phyloP scores from a whole-genome alignment of 257 asterid genomes.

The Solanum sejunctum region DNA sequence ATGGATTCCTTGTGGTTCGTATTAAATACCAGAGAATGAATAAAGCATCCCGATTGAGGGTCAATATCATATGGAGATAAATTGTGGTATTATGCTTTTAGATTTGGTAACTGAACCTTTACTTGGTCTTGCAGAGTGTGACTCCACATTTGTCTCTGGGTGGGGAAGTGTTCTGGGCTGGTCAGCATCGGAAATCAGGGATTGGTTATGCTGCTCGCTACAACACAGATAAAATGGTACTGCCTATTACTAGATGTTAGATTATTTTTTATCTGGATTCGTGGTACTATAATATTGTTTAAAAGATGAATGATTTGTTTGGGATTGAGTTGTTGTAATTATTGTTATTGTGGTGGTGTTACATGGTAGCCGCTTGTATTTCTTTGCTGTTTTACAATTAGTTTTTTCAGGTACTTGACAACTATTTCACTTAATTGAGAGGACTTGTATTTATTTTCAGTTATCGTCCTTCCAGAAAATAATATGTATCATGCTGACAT shows the following conservation, averaged over 20 bases:
- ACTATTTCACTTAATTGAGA: not conserved
- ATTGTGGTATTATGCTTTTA: not conserved
- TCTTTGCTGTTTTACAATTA: not conserved
- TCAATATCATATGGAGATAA: not conserved
- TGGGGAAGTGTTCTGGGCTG: constrained; percentile 96
- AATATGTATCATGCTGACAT: not conserved
- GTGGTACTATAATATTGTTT: not conserved
- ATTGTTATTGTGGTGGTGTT: not conserved
- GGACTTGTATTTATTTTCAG: not conserved
- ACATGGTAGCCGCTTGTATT: not conserved
- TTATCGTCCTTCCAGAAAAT: not conserved
- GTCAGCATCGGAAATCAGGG: constrained; percentile 91
- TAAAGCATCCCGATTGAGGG: not conserved
- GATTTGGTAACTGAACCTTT: not conserved
- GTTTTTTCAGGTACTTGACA: not conserved
- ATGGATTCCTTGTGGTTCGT: not conserved
- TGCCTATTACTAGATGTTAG: not conserved
- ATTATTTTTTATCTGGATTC: not conserved
- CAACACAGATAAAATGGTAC: constrained; percentile 88
- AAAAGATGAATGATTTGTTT: not conserved
- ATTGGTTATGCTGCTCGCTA: constrained; percentile 87
- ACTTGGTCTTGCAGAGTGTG: constrained; percentile 53
- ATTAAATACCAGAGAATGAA: not conserved
- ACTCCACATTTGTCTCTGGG: constrained; percentile 70
- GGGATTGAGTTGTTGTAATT: not conserved